phyloP scores from a whole-genome alignment of 257 asterid species.

The Galeopsis tetrahit region DNA sequence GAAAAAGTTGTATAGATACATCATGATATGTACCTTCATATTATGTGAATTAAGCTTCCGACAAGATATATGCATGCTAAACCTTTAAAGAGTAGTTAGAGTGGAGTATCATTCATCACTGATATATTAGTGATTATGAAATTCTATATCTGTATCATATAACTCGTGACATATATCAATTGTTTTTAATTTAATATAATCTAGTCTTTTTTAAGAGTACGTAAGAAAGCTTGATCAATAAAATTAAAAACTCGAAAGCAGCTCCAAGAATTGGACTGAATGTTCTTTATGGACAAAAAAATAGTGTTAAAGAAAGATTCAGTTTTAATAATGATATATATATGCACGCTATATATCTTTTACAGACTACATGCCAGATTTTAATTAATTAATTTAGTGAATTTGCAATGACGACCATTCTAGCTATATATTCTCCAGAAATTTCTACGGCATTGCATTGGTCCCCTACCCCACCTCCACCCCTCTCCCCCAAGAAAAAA shows the following conservation, averaged over 20 bases:
- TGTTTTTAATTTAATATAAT: too few species aligned
- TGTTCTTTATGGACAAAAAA: background rate
- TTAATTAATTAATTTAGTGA: background rate
- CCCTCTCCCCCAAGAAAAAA: background rate
- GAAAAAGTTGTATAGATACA: background rate
- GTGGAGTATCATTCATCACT: background rate
- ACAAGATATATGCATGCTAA: background rate
- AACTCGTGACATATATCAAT: background rate
- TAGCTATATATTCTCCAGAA: conserved; percentile 8
- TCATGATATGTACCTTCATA: background rate
- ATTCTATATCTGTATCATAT: too few species aligned
- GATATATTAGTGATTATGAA: too few species aligned
- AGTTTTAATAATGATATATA: background rate
- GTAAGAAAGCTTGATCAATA: background rate
- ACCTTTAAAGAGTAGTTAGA: background rate
- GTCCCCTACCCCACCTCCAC: background rate
- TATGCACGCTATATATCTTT: background rate
- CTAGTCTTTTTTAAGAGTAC: too few species aligned
- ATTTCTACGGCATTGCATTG: conserved; percentile 5
- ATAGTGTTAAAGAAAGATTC: background rate
- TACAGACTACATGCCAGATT: background rate
- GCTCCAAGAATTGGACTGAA: background rate
- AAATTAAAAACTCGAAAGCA: background rate
- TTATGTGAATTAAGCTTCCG: background rate
- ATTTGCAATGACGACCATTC: too few species aligned